Evolutionary conservation across 495 filamentous ascomycete genomes (phyloP).

Genomic region (Daldinia concentrica): DNA sequence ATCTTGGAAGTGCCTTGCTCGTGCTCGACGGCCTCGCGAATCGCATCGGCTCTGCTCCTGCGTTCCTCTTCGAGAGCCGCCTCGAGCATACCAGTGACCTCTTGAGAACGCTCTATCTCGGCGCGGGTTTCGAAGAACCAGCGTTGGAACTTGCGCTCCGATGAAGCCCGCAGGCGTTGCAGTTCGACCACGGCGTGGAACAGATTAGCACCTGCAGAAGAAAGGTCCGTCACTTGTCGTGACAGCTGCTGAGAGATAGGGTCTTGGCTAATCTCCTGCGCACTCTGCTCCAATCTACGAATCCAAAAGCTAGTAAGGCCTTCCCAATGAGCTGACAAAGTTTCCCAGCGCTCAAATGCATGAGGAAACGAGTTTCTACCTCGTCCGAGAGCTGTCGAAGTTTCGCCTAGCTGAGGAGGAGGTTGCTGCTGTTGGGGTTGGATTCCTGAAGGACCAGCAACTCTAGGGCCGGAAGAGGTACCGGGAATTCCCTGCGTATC

Average conservation of each 20-base stretch:
- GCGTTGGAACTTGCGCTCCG: conserved; percentile 95
- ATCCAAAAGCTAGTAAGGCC: conserved; percentile 98
- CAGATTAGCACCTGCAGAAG: conserved; percentile 93
- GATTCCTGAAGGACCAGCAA: conserved; percentile 37
- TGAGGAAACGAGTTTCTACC: conserved; percentile 79
- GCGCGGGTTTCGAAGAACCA: conserved; percentile 97
- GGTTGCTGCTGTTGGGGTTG: conserved; percentile 27
- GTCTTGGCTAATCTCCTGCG: conserved; percentile 80
- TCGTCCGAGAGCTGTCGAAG: conserved; percentile 46
- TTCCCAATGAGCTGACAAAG: conserved; percentile 96
- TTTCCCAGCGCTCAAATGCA: conserved; percentile 97
- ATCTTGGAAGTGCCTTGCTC: conserved; percentile 72
- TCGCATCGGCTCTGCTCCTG: conserved; percentile 70
- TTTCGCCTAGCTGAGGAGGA: conserved; percentile 46
- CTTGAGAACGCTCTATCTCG: conserved; percentile 85
- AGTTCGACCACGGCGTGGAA: conserved; percentile 98
- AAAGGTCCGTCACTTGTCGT: conserved; percentile 93
- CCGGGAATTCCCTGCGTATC: conserved; percentile 24
- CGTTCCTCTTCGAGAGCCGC: conserved; percentile 76
- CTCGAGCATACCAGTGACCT: conserved; percentile 84
- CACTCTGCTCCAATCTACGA: conserved; percentile 86
- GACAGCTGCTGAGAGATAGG: conserved; percentile 87
- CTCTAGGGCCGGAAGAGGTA: conserved; percentile 29
- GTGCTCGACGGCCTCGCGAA: conserved; percentile 68
- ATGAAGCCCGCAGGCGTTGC: conserved; percentile 93